phyloP scores from a whole-genome alignment of 495 filamentous ascomycete genomes.

The Physcia stellaris region DNA sequence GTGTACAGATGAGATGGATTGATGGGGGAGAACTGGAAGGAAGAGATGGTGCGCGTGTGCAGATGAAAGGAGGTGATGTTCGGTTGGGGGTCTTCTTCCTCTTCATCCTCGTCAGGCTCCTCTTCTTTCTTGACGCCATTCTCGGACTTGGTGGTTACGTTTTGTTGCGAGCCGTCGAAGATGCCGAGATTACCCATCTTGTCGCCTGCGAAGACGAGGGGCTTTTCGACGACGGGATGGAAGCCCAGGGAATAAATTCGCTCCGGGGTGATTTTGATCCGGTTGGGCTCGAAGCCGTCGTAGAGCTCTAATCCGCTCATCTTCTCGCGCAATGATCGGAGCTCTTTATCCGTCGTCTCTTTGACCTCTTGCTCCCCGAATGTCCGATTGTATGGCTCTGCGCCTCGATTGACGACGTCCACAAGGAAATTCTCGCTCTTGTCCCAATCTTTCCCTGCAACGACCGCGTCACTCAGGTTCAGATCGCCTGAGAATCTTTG shows the following conservation, averaged over 20 bases:
- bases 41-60: constrained; percentile 77
- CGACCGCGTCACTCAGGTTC: constrained; percentile 61
- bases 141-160: constrained; percentile 21
- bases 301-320: constrained; percentile 74
- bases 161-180: constrained; percentile 75
- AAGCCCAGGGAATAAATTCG: constrained; percentile 79
- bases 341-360: constrained; percentile 60
- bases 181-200: constrained; percentile 89
- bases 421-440: constrained; percentile 37
- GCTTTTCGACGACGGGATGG: constrained; percentile 73
- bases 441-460: constrained; percentile 53
- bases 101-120: constrained; percentile 48
- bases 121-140: constrained; percentile 25
- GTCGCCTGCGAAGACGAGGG: constrained; percentile 88
- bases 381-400: constrained; percentile 64
- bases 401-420: constrained; percentile 51
- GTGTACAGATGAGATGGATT: constrained; percentile 62
- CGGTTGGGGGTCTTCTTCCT: constrained; percentile 53
- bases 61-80: constrained; percentile 75
- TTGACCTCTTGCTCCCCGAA: constrained; percentile 73
- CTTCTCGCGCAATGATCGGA: constrained; percentile 63
- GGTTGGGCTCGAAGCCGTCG: constrained; percentile 64
- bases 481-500: constrained; percentile 58
- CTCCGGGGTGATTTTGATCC: constrained; percentile 88
- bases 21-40: constrained; percentile 60